Evolutionary conservation across 164 flowering plant genomes (phyloP).

Genomic region (Nymphaea colorata): DNA sequence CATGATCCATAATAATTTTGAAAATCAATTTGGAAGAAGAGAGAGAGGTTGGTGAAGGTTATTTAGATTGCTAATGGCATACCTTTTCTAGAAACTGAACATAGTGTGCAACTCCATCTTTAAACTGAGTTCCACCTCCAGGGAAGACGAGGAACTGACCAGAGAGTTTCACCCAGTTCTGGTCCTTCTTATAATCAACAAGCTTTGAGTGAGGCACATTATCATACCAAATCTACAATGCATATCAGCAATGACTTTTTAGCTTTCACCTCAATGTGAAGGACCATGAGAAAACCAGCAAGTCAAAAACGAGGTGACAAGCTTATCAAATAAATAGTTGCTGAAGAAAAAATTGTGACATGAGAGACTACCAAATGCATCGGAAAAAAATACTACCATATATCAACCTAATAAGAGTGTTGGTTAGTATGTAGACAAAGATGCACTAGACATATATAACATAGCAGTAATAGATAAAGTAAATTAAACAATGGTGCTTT

Average conservation of each 20-base stretch:
- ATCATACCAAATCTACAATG: conserved; percentile 69
- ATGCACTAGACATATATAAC: too few species aligned
- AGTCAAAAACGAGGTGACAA: not conserved
- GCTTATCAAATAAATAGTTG: not conserved
- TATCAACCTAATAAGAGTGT: too few species aligned
- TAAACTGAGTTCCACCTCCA: conserved; percentile 97
- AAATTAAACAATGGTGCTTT: too few species aligned
- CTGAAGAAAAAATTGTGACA: not conserved
- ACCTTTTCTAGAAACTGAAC: conserved; percentile 62
- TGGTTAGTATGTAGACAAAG: too few species aligned
- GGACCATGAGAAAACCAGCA: not conserved
- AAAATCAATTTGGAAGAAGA: not conserved
- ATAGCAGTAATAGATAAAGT: too few species aligned
- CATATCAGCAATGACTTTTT: not conserved
- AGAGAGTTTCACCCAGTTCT: conserved; percentile 65
- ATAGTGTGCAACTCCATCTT: conserved; percentile 57
- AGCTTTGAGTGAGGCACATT: conserved; percentile 97
- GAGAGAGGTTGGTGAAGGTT: not conserved
- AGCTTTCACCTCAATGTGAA: not conserved
- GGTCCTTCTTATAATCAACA: conserved; percentile 89
- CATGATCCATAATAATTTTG: too few species aligned
- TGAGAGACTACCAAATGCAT: too few species aligned
- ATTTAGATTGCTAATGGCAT: conserved; percentile 2
- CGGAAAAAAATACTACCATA: too few species aligned
- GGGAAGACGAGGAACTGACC: conserved; percentile 76